Evolutionary conservation across 768 basidiomycete genomes (phyloP).

Genomic region (Lentinula sp.): DNA sequence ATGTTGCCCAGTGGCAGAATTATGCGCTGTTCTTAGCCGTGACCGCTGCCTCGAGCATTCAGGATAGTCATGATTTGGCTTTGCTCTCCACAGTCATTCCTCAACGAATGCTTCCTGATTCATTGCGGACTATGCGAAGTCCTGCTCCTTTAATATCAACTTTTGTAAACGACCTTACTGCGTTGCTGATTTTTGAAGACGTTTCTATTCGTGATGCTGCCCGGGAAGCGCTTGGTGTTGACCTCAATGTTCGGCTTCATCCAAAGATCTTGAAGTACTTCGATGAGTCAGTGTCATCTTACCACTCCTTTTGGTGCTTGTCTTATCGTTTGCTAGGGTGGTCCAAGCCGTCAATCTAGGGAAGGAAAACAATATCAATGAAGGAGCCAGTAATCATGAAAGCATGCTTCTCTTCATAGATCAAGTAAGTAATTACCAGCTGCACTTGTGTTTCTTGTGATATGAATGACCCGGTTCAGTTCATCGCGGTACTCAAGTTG

Average conservation of each 20-base stretch:
- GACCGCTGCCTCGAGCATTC: conserved; percentile 59
- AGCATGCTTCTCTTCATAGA: conserved; percentile 55
- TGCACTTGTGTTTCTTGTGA: background rate
- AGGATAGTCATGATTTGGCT: conserved; percentile 44
- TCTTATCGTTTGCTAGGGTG: conserved; percentile 4
- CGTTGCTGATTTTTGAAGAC: conserved; percentile 56
- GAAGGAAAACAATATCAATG: background rate
- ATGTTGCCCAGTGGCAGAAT: conserved; percentile 81
- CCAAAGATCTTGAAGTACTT: conserved; percentile 62
- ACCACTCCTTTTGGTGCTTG: too few relatives aligned
- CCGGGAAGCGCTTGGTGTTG: conserved; percentile 73
- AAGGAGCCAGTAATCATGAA: conserved; percentile 14
- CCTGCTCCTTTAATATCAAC: conserved; percentile 51
- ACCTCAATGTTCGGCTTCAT: conserved; percentile 69
- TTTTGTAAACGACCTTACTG: conserved; percentile 67
- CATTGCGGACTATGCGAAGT: conserved; percentile 54
- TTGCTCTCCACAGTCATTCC: conserved; percentile 52
- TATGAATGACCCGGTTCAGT: conserved; percentile 30
- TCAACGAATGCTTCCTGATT: conserved; percentile 56
- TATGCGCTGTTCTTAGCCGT: conserved; percentile 72
- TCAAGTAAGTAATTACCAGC: conserved; percentile 41
- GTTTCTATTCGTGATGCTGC: conserved; percentile 71
- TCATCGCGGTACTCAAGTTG: conserved; percentile 68
- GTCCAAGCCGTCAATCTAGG: conserved; percentile 4
- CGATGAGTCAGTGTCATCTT: conserved; percentile 51